Evolutionary conservation across 129 eudicot species (phyloP).

Genomic region (Scalesia atractyloides): DNA sequence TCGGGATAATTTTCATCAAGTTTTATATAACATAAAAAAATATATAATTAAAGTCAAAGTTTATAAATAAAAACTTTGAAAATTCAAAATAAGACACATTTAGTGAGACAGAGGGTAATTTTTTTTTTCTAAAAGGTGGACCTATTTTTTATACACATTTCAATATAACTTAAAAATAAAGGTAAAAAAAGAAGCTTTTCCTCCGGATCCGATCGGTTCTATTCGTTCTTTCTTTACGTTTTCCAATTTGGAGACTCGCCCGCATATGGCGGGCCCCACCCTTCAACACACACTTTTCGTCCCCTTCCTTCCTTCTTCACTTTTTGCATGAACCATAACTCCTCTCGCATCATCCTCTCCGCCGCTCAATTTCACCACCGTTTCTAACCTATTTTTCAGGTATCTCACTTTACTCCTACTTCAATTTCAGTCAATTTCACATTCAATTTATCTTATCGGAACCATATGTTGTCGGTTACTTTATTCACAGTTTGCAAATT

Average conservation of each 20-base stretch:
- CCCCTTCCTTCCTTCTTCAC: constrained; percentile 17
- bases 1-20: no score
- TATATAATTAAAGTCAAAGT: no score
- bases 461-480: not conserved
- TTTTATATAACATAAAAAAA: no score
- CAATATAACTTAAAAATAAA: not conserved
- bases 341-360: constrained; percentile 17
- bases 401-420: not conserved
- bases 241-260: constrained; percentile 15
- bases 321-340: constrained; percentile 33
- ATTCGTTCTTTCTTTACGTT: constrained; percentile 20
- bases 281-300: constrained; percentile 24
- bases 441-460: constrained; percentile 7
- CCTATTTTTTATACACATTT: no score
- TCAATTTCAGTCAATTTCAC: not conserved
- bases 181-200: constrained; percentile 21
- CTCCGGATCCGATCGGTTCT: constrained; percentile 35
- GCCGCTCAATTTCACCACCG: constrained; percentile 20
- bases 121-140: no score
- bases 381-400: constrained; percentile 20
- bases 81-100: no score
- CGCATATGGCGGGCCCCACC: constrained; percentile 34
- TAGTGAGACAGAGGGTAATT: no score
- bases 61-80: no score
- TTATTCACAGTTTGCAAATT: not conserved